Conservation (phyloP, 2,329 filamentous ascomycete genomes). For the Pleurostoma richardsiae region DNA sequence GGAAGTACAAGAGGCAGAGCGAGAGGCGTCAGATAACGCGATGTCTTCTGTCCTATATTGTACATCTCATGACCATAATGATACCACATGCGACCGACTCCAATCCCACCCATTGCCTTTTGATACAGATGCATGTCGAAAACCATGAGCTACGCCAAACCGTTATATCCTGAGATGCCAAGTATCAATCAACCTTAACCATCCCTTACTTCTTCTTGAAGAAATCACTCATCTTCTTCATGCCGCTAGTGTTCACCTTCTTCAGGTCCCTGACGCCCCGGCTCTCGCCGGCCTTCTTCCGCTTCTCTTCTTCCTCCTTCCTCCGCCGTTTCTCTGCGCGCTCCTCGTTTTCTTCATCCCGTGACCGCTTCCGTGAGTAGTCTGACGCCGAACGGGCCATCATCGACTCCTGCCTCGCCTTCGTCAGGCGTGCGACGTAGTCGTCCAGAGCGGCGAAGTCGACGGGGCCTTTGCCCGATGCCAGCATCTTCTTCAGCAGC, state of each 20-base stretch:
- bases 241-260: slow-evolving; percentile 86
- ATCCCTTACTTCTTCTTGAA: slow-evolving; percentile 64
- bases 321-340: slow-evolving; percentile 77
- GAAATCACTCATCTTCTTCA: slow-evolving; percentile 96
- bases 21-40: slow-evolving; percentile 9
- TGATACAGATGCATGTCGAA: neutral
- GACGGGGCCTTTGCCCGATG: slow-evolving; percentile 22
- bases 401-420: slow-evolving; percentile 65
- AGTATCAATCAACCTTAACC: no score
- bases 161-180: no score
- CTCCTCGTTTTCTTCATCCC: slow-evolving; percentile 64
- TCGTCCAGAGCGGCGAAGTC: slow-evolving; percentile 68
- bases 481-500: slow-evolving; percentile 34
- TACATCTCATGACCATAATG: slow-evolving; percentile 5
- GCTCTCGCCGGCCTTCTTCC: slow-evolving; percentile 71
- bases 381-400: slow-evolving; percentile 64
- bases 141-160: neutral
- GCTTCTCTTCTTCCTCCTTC: slow-evolving; percentile 84
- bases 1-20: slow-evolving; percentile 40
- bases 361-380: slow-evolving; percentile 63
- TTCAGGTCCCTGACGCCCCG: slow-evolving; percentile 73
- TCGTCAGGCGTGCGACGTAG: slow-evolving; percentile 62
- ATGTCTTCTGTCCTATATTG: neutral
- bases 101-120: neutral
- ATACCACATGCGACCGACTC: slow-evolving; percentile 5